Percentiles rank a stretch among this genome's conserved stretches.
Evolutionary conservation across 2,329 filamentous ascomycete genomes (phyloP).

Genomic region (Parastagonospora nodorum): DNA sequence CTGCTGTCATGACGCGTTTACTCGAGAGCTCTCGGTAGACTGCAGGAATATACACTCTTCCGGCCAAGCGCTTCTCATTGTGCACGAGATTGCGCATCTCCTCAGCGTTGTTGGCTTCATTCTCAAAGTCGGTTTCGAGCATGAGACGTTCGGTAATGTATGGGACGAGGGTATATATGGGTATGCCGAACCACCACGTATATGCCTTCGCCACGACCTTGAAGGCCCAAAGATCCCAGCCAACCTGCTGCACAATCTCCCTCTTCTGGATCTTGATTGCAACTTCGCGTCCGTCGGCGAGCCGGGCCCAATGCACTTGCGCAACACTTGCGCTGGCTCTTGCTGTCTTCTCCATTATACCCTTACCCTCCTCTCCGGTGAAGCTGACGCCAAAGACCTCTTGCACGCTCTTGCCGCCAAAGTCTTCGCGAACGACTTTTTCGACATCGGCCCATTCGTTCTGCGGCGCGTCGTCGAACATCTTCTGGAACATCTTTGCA

Average conservation of each 20-base stretch:
- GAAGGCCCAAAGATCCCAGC: conserved; percentile 96
- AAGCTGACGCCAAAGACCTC: conserved; percentile 94
- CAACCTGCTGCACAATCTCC: conserved; percentile 88
- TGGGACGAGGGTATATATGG: conserved; percentile 85
- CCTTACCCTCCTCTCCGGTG: conserved; percentile 64
- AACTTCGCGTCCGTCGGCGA: conserved; percentile 86
- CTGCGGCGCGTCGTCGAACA: conserved; percentile 98
- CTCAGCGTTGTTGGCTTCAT: conserved; percentile 87
- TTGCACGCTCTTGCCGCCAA: conserved; percentile 74
- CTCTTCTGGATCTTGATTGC: conserved; percentile 96
- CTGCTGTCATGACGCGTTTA: conserved; percentile 84
- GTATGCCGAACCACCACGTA: conserved; percentile 88
- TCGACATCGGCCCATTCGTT: conserved; percentile 86
- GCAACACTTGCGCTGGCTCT: conserved; percentile 89
- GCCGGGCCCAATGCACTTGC: conserved; percentile 91
- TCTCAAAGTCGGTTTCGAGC: conserved; percentile 92
- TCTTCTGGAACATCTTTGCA: conserved; percentile 90
- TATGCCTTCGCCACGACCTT: conserved; percentile 85
- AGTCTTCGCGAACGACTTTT: conserved; percentile 84
- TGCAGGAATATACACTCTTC: conserved; percentile 84
- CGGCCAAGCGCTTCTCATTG: conserved; percentile 74
- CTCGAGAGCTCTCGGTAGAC: conserved; percentile 84
- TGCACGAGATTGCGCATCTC: conserved; percentile 79
- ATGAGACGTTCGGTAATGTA: conserved; percentile 91
- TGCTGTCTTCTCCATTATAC: conserved; percentile 72